Conservation (phyloP, 306 rosid species). For the Potentilla sterilis region DNA sequence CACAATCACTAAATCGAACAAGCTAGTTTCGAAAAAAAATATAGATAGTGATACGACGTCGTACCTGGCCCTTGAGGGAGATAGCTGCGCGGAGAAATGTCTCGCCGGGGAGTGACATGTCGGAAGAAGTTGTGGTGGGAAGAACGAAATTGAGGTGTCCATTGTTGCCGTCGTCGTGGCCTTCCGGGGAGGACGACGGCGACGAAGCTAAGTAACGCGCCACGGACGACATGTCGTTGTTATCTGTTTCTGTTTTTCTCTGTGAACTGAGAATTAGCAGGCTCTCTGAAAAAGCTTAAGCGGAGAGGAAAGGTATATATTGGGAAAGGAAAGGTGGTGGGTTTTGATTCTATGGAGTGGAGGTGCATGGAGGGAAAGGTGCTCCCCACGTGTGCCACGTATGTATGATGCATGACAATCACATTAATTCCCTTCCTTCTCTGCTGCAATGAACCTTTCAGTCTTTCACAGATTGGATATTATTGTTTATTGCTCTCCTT, state of each 20-base stretch:
- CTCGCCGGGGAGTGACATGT: slow-evolving; percentile 39
- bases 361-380: slow-evolving; percentile 16
- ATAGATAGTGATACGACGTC: neutral
- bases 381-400: slow-evolving; percentile 24
- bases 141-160: slow-evolving; percentile 41
- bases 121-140: slow-evolving; percentile 30
- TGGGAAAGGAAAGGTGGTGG: neutral
- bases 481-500: too few relatives aligned
- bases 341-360: slow-evolving; percentile 2
- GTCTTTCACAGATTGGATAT: neutral
- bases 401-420: neutral
- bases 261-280: neutral
- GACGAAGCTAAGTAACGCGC: slow-evolving; percentile 12
- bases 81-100: slow-evolving; percentile 55
- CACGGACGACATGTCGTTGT: slow-evolving; percentile 37
- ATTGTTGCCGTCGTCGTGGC: slow-evolving; percentile 35
- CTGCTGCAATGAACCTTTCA: too few relatives aligned
- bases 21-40: neutral
- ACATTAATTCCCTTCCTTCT: too few relatives aligned
- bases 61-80: slow-evolving; percentile 73
- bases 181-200: slow-evolving; percentile 35
- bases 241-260: neutral
- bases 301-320: neutral
- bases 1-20: neutral
- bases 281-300: neutral